Percentiles rank a stretch among this genome's conserved stretches.
These are phyloP conservation scores for Canavalia ensiformis DNA, from an alignment of 306 rosid species.

Conservation along the genomic window DNA sequence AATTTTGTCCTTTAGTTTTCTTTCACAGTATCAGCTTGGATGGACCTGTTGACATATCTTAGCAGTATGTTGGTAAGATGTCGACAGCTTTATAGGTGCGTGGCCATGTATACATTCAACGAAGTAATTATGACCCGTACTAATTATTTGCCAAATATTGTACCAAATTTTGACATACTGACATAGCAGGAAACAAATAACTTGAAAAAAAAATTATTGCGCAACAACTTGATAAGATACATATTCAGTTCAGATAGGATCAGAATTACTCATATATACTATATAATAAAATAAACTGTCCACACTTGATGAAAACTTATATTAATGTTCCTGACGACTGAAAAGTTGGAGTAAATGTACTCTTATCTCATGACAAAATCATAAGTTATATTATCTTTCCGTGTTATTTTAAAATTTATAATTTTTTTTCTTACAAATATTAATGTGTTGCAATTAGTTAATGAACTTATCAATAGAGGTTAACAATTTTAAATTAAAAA, in stretches of 20 bases:
- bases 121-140: conserved; percentile 11
- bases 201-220: conserved; percentile 25
- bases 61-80: conserved; percentile 4
- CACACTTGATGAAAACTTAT: neutral
- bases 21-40: neutral
- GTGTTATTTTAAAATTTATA: too few relatives aligned
- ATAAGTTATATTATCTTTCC: too few relatives aligned
- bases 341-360: too few relatives aligned
- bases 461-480: too few relatives aligned
- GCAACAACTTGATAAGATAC: conserved; percentile 10
- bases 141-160: conserved; percentile 14
- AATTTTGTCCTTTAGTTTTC: neutral
- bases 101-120: conserved; percentile 22
- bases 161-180: neutral
- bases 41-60: neutral
- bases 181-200: conserved; percentile 22
- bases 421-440: too few relatives aligned
- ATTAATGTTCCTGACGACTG: neutral
- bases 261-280: neutral
- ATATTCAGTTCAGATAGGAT: neutral
- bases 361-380: too few relatives aligned
- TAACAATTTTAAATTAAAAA: too few relatives aligned
- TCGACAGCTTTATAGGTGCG: neutral
- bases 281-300: neutral
- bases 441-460: too few relatives aligned